A percentile compares a stretch with the other conserved stretches of the same genome.
These are phyloP conservation scores for Calcarisporium arbuscula DNA, from an alignment of 2,329 filamentous ascomycete genomes.

Conservation along the genomic window DNA sequence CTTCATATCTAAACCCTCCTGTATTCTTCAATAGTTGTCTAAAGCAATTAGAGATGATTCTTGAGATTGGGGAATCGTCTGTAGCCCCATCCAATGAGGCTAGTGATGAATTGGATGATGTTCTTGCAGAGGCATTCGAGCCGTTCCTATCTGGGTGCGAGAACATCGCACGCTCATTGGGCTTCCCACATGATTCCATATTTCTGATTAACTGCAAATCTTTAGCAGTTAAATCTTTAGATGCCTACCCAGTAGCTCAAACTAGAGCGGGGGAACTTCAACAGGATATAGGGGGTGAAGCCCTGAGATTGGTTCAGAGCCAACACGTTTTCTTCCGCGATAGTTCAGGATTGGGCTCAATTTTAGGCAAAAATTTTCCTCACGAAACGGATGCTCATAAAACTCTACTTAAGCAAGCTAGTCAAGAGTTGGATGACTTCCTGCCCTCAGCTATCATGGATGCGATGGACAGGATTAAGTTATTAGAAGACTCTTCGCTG, in stretches of 20 bases:
- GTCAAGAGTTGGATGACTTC: constrained; percentile 81
- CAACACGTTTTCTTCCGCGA: constrained; percentile 69
- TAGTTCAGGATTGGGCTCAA: constrained; percentile 56
- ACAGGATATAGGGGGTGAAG: constrained; percentile 47
- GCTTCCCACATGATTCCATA: constrained; percentile 54
- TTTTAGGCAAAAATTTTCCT: background rate
- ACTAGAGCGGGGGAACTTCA: constrained; percentile 49
- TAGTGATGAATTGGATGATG: constrained; percentile 65
- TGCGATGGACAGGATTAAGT: constrained; percentile 72
- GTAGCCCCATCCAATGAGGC: constrained; percentile 53
- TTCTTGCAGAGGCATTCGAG: constrained; percentile 74
- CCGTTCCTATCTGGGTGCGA: constrained; percentile 76
- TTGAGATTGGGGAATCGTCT: constrained; percentile 83
- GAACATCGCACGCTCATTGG: constrained; percentile 57
- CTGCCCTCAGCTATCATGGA: constrained; percentile 90
- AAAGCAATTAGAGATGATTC: constrained; percentile 68
- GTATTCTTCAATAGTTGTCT: constrained; percentile 76
- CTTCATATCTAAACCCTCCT: constrained; percentile 69
- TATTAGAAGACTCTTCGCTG: constrained; percentile 64
- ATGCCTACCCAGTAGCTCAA: constrained; percentile 57
- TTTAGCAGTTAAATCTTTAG: constrained; percentile 49
- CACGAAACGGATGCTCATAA: constrained; percentile 31
- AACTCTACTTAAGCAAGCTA: constrained; percentile 54
- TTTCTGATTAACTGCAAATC: constrained; percentile 69
- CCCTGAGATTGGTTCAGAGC: constrained; percentile 53